Evolutionary conservation across 345 rosid species (phyloP).

Genomic region (Rubroshorea leprosula): DNA sequence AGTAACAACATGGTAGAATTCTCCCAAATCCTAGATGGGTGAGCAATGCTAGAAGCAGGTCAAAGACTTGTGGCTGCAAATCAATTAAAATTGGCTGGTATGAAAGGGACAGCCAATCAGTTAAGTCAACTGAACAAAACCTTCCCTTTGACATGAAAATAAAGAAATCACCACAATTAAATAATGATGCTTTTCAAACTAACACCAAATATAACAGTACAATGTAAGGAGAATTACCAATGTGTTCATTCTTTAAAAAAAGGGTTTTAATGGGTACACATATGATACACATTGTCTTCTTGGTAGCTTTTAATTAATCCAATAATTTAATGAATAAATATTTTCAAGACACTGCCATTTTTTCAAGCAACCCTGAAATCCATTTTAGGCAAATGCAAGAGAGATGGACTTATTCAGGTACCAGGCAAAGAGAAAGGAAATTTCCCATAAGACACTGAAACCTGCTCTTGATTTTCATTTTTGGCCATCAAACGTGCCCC

Average conservation of each 20-base stretch:
- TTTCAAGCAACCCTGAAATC: not conserved
- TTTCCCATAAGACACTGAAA: not conserved
- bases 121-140: slow-evolving; percentile 18
- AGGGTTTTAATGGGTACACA: too few relatives aligned
- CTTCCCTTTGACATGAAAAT: slow-evolving; percentile 1
- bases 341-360: not conserved
- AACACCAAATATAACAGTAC: too few relatives aligned
- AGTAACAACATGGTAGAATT: not conserved
- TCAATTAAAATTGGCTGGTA: too few relatives aligned
- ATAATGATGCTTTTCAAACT: too few relatives aligned
- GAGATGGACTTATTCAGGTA: slow-evolving; percentile 8
- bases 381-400: slow-evolving; percentile 18
- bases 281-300: slow-evolving; percentile 11
- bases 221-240: too few relatives aligned
- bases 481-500: too few relatives aligned
- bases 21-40: slow-evolving; percentile 12
- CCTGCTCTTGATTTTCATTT: too few relatives aligned
- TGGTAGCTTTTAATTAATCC: not conserved
- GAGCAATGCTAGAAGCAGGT: slow-evolving; percentile 19
- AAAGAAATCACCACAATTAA: slow-evolving; percentile 12
- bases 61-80: too few relatives aligned
- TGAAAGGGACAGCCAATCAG: slow-evolving; percentile 20
- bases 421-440: slow-evolving; percentile 13
- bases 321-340: not conserved
- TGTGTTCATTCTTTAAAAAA: too few relatives aligned